Conservation (phyloP, 495 filamentous ascomycete species). For the Aspergillus steynii region DNA sequence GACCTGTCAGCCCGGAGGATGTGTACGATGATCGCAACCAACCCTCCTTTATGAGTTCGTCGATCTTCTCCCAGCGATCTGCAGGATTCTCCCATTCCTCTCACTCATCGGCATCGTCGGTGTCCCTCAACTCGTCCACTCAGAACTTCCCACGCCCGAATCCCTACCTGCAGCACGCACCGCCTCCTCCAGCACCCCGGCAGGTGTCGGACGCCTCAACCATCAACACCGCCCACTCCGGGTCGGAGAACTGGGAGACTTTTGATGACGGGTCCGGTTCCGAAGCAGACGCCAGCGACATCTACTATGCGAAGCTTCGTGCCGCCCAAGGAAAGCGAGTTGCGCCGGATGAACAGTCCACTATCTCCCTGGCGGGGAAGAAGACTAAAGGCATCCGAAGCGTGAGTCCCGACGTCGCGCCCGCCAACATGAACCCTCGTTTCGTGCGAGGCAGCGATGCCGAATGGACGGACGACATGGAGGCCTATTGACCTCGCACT, state of each 20-base stretch:
- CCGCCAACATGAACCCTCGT: slow-evolving; percentile 35
- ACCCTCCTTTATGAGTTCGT: slow-evolving; percentile 50
- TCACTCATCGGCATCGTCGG: slow-evolving; percentile 38
- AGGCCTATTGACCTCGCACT: slow-evolving; percentile 38
- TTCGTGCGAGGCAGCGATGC: slow-evolving; percentile 48
- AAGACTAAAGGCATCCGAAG: slow-evolving; percentile 55
- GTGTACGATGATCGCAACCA: slow-evolving; percentile 72
- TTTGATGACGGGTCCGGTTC: slow-evolving; percentile 78
- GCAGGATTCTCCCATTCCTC: slow-evolving; percentile 43
- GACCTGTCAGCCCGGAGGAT: slow-evolving; percentile 80
- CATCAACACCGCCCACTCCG: slow-evolving; percentile 63
- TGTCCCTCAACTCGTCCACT: slow-evolving; percentile 40
- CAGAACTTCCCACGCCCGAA: slow-evolving; percentile 40
- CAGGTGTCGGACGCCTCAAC: slow-evolving; percentile 74
- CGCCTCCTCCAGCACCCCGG: slow-evolving; percentile 53
- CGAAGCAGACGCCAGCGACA: slow-evolving; percentile 69
- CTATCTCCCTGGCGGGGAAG: slow-evolving; percentile 50
- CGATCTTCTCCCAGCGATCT: slow-evolving; percentile 46
- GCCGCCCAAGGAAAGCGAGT: slow-evolving; percentile 64
- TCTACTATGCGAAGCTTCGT: slow-evolving; percentile 74
- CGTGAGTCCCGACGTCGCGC: slow-evolving; percentile 43
- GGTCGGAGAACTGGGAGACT: slow-evolving; percentile 95
- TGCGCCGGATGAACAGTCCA: slow-evolving; percentile 57
- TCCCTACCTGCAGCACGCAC: slow-evolving; percentile 45
- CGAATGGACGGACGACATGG: slow-evolving; percentile 53